Percentiles rank a stretch among this genome's conserved stretches.
Conservation (phyloP, 108 stramenopile species). For the Cyclotella distinguenda region DNA sequence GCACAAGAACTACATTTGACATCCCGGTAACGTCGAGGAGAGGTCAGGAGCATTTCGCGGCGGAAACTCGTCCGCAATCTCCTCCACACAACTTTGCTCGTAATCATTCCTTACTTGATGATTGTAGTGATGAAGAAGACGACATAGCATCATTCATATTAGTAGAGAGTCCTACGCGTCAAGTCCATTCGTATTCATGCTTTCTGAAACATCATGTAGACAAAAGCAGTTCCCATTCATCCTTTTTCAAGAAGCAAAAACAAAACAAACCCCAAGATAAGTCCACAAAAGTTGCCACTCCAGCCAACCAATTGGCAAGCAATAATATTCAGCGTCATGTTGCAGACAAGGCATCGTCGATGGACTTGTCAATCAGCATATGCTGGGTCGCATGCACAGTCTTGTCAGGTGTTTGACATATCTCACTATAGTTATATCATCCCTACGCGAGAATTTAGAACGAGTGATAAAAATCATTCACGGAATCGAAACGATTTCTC, state of each 20-base stretch:
- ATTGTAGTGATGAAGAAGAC: conserved; percentile 51
- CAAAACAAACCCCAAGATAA: not conserved
- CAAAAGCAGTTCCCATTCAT: conserved; percentile 6
- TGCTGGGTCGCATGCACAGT: conserved; percentile 45
- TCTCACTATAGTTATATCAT: conserved; percentile 24
- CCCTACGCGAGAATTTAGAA: not conserved
- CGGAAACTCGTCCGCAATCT: conserved; percentile 1
- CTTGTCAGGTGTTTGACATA: conserved; percentile 36
- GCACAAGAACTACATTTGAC: not conserved
- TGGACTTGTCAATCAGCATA: conserved; percentile 40
- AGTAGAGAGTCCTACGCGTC: conserved; percentile 29
- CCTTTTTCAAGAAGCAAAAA: conserved; percentile 23
- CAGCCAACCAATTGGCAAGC: conserved; percentile 10
- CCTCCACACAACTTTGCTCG: conserved; percentile 19
- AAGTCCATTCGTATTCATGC: conserved; percentile 26
- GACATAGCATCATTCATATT: conserved; percentile 26
- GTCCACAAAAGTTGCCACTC: not conserved
- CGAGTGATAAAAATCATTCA: not conserved
- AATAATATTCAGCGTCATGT: conserved; percentile 42
- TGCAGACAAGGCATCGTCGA: conserved; percentile 43
- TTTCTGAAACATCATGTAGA: conserved; percentile 4
- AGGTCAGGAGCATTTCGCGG: not conserved
- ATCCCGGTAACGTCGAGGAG: not conserved
- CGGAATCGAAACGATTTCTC: conserved; percentile 17
- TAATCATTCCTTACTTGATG: conserved; percentile 45